These are phyloP conservation scores for Cladosporium colombiae DNA, from an alignment of 2,329 filamentous ascomycete species.

Conservation along the genomic window DNA sequence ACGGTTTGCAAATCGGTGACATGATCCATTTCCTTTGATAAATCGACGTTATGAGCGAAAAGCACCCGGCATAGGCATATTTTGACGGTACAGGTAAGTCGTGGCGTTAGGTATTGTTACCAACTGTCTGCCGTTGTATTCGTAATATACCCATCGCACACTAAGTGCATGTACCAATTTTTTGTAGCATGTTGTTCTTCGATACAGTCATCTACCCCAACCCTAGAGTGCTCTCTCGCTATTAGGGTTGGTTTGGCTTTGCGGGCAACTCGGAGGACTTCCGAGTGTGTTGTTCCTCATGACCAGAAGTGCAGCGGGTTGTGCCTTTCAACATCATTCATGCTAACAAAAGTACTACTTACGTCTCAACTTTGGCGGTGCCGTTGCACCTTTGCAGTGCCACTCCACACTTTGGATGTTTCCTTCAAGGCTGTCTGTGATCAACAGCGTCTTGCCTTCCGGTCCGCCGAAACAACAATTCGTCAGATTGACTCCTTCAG, in stretches of 20 bases:
- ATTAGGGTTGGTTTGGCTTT: not conserved
- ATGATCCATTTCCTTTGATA: too few relatives aligned
- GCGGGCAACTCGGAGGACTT: not conserved
- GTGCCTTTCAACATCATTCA: not conserved
- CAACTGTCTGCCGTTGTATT: too few relatives aligned
- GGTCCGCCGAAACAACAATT: slow-evolving; percentile 16
- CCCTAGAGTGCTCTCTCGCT: not conserved
- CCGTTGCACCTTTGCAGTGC: slow-evolving; percentile 5
- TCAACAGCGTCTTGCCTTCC: slow-evolving; percentile 14
- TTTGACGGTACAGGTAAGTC: too few relatives aligned
- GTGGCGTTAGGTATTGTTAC: too few relatives aligned
- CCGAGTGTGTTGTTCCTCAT: too few relatives aligned
- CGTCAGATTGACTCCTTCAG: slow-evolving; percentile 6
- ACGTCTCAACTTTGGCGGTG: not conserved
- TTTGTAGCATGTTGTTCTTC: too few relatives aligned
- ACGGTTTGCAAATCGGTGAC: too few relatives aligned
- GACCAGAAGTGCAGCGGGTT: too few relatives aligned
- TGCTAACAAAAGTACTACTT: not conserved
- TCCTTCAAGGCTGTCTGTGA: slow-evolving; percentile 11
- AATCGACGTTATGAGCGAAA: too few relatives aligned
- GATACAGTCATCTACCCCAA: not conserved
- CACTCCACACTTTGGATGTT: slow-evolving; percentile 13
- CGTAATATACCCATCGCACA: too few relatives aligned
- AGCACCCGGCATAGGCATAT: too few relatives aligned
- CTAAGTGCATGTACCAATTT: too few relatives aligned